Evolutionary conservation across 805 yeast species (phyloP).

Genomic region (Wickerhamomyces queroliae): DNA sequence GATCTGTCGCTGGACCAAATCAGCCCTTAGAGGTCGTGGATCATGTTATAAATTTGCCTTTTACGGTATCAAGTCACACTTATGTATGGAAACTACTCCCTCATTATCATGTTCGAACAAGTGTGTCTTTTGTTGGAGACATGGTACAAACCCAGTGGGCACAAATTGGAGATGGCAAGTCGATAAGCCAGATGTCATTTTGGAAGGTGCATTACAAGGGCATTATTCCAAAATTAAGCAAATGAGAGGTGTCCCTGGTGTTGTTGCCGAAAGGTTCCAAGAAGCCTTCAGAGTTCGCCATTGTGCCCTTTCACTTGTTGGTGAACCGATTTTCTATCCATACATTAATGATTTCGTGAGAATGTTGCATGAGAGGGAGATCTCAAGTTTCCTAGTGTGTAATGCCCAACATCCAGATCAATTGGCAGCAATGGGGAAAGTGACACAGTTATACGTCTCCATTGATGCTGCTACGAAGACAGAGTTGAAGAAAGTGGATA

Average conservation of each 20-base stretch:
- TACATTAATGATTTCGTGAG: constrained; percentile 79
- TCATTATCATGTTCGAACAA: constrained; percentile 90
- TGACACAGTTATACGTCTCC: constrained; percentile 87
- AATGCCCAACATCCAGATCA: constrained; percentile 95
- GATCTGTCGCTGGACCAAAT: constrained; percentile 94
- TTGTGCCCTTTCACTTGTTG: constrained; percentile 89
- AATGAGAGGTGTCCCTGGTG: constrained; percentile 94
- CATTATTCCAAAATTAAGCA: constrained; percentile 91
- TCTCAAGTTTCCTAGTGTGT: constrained; percentile 86
- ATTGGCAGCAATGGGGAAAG: constrained; percentile 59
- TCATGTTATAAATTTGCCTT: constrained; percentile 91
- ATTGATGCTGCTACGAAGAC: constrained; percentile 89
- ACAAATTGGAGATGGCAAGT: constrained; percentile 96
- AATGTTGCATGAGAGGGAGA: constrained; percentile 72
- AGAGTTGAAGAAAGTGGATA: constrained; percentile 75
- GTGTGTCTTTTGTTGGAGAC: constrained; percentile 97
- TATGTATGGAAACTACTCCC: constrained; percentile 96
- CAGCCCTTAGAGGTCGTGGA: constrained; percentile 90
- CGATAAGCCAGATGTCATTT: constrained; percentile 78
- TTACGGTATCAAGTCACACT: constrained; percentile 83
- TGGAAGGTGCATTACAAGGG: constrained; percentile 82
- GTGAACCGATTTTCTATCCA: constrained; percentile 93
- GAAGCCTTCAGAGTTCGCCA: constrained; percentile 88
- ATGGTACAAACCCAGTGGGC: constrained; percentile 95
- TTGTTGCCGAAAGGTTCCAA: constrained; percentile 80